A percentile compares a stretch with the other conserved stretches of the same genome.
phyloP scores from a whole-genome alignment of 495 filamentous ascomycete species.

The Lepraria neglecta region DNA sequence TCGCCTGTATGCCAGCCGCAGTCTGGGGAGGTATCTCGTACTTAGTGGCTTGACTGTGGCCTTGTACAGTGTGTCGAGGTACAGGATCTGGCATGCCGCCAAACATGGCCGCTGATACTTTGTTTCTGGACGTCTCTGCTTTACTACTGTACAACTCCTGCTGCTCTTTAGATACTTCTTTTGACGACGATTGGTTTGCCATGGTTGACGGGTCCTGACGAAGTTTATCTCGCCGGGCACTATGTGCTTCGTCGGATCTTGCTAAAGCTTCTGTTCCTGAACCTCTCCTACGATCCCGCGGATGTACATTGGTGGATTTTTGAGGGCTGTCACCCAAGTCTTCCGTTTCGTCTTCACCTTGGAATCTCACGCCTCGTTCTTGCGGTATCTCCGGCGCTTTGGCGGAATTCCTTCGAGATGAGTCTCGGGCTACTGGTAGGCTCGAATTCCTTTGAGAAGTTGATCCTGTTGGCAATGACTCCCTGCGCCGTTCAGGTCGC shows the following conservation, averaged over 20 bases:
- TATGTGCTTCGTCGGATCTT: slow-evolving; percentile 15
- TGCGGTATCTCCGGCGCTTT: neutral
- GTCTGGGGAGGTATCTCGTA: slow-evolving; percentile 23
- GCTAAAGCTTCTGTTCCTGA: slow-evolving; percentile 6
- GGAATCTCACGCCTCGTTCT: slow-evolving; percentile 24
- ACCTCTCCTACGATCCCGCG: slow-evolving; percentile 7
- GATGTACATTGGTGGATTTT: slow-evolving; percentile 5
- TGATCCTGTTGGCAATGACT: neutral
- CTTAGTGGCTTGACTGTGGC: slow-evolving; percentile 12
- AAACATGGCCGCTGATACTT: slow-evolving; percentile 13
- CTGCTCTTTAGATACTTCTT: slow-evolving; percentile 23
- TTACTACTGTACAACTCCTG: slow-evolving; percentile 24
- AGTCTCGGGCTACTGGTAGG: neutral
- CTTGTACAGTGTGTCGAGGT: slow-evolving; percentile 12
- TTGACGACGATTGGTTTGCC: slow-evolving; percentile 11
- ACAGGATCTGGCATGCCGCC: slow-evolving; percentile 21
- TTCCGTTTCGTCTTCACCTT: slow-evolving; percentile 12
- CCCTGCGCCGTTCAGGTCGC: neutral
- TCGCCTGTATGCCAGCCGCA: slow-evolving; percentile 23
- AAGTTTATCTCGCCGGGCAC: slow-evolving; percentile 1
- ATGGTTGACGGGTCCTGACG: neutral
- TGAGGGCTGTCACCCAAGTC: neutral
- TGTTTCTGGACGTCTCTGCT: slow-evolving; percentile 8
- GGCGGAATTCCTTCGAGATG: neutral
- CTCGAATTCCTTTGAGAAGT: neutral